These are phyloP conservation scores for barley (Hordeum vulgare) DNA, from an alignment of 176 grass and related monocot species.

Conservation along the genomic window MorexV3_pseudomolecules_assembly NC_058523.1:435726443-435726942, in stretches of 20 bases:
- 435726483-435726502: background rate
- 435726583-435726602: background rate
- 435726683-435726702: no score
- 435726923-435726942: background rate
- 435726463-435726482: background rate
- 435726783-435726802: constrained; percentile 15
- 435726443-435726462: background rate
- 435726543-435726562: background rate
- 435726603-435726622: constrained; percentile 20
- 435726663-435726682: no score
- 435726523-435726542: background rate
- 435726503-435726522: background rate
- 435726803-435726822: background rate
- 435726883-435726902: constrained; percentile 13
- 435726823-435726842: background rate
- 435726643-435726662: no score
- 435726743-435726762: background rate
- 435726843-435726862: constrained; percentile 30
- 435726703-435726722: no score
- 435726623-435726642: background rate
- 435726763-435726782: background rate
- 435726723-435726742: no score
- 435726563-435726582: constrained; percentile 10
- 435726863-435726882: background rate
- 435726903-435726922: constrained; percentile 13